phyloP scores from a whole-genome alignment of 805 yeast genomes.

The Sugiyamaella boreocaroliniensis region DNA sequence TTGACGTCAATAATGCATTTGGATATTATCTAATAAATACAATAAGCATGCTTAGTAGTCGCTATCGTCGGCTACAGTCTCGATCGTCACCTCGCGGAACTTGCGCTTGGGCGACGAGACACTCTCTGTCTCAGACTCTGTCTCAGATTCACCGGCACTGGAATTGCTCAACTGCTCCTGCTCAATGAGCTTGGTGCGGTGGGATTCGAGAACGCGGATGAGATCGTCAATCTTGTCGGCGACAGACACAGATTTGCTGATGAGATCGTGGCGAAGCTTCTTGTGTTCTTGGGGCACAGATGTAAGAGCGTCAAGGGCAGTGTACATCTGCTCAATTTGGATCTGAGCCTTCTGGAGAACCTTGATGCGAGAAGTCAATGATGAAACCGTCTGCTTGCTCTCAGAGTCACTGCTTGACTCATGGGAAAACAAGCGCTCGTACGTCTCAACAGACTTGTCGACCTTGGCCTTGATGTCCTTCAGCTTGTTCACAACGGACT shows the following conservation, averaged over 20 bases:
- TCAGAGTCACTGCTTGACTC: constrained; percentile 7
- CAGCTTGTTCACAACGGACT: constrained; percentile 1
- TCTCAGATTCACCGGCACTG: constrained; percentile 1
- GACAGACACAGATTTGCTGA: constrained; percentile 13
- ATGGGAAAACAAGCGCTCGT: constrained; percentile 14
- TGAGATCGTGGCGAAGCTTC: constrained; percentile 19
- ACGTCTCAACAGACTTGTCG: constrained; percentile 16
- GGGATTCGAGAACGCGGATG: constrained; percentile 12
- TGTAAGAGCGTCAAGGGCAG: constrained; percentile 17
- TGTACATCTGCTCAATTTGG: constrained; percentile 21
- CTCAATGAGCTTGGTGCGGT: constrained; percentile 9
- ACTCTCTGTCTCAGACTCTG: constrained; percentile 1
- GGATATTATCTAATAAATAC: background rate
- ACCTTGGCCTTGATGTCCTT: constrained; percentile 11
- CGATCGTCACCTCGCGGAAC: constrained; percentile 15
- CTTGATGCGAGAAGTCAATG: constrained; percentile 21
- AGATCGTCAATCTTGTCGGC: constrained; percentile 23
- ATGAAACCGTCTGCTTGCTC: background rate
- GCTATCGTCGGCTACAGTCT: constrained; percentile 19
- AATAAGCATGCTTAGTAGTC: constrained; percentile 13
- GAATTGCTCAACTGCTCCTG: constrained; percentile 2
- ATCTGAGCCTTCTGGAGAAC: constrained; percentile 24
- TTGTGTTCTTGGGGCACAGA: constrained; percentile 7
- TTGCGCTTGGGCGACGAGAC: background rate
- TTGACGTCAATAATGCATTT: too few relatives aligned